Base-by-base conservation (phyloP, 225 moss, liverwort and hornwort species). In the Takakia lepidozioides region DNA sequence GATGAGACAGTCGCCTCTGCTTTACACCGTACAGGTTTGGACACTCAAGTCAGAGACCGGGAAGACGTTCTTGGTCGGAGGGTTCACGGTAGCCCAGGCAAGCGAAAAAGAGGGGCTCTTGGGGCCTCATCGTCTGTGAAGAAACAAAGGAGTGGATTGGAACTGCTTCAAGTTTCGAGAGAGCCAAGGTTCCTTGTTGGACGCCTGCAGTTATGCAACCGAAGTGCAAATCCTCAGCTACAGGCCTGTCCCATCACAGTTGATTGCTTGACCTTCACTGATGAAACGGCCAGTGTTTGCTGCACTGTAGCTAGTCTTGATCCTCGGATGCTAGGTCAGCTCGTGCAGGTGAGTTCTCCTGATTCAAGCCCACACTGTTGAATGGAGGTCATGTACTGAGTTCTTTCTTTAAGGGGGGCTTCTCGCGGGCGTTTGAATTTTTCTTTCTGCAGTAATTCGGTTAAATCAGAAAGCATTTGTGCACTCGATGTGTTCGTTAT, bases 181-280 rank as follows among this genome's bases (percentile, higher is more conserved):
- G 61, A 63, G 11, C 23, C 69, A 14, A 34, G 59, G 61, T 18
- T 58, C 19, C 58, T 88, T 24, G 65, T 69, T 23, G 88, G 88
- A 27, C 70, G 75, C 44, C 50, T 88, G 44, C 70, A 75, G 68
- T 72, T 88, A 10, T 88, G 88, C 77, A 85, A 85, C 32, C 60
- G 60, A 58, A 57, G 29, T 37, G 15, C 26, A 48, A 69, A 52
- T 55, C 58, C 78, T 21, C 73, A 69, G 50, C 49, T 62, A n/a
- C 70, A 68, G 23, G 39, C 56, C 26, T 71, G 76, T 16, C 69
- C 54, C 1, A 69, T 68, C 57, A 71, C 76, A 25, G 64, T 79
- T 36, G 88, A 89, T 57, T 89, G 85, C 51, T 55, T 85, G 52
- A 78, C 82, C 29, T 76, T 89, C 53, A 73, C 70, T 26, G 85